These are phyloP conservation scores for Ceratocystis diversiconidia DNA, from an alignment of 2,329 filamentous ascomycete species.

Conservation along the genomic window DNA sequence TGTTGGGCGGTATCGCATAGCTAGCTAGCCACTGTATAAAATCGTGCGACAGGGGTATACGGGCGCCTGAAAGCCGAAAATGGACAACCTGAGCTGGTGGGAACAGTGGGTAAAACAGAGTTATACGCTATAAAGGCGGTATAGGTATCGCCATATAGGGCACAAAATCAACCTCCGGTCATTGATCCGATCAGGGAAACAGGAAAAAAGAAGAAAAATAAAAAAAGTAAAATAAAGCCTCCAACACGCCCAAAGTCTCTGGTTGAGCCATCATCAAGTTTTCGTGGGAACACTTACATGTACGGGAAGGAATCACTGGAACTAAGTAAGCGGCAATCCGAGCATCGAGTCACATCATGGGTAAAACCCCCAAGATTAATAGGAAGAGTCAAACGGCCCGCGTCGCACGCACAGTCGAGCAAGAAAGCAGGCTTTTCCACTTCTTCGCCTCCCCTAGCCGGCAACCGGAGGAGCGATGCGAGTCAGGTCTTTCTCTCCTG, in stretches of 20 bases:
- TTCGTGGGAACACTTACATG: constrained; percentile 17
- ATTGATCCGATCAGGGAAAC: too few relatives aligned
- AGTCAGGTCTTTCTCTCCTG: too few relatives aligned
- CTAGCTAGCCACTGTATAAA: neutral
- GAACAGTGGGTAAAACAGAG: too few relatives aligned
- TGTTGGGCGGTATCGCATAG: constrained; percentile 1
- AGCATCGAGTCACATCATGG: neutral
- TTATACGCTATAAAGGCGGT: too few relatives aligned
- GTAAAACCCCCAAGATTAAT: neutral
- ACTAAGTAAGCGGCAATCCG: constrained; percentile 8
- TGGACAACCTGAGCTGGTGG: too few relatives aligned
- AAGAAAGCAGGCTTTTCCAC: neutral
- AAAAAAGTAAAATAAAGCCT: neutral
- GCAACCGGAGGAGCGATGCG: too few relatives aligned
- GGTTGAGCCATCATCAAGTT: too few relatives aligned
- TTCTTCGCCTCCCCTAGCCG: too few relatives aligned
- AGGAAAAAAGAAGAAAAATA: too few relatives aligned
- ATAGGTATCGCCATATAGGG: too few relatives aligned
- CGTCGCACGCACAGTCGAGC: neutral
- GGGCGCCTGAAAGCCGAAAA: neutral
- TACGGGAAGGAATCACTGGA: constrained; percentile 17
- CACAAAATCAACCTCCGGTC: too few relatives aligned
- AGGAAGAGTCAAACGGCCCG: neutral
- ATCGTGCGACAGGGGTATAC: neutral
- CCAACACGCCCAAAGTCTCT: neutral